Base-by-base conservation (phyloP, 148 eudicot genomes). In the Amaranthus palmeri region DNA sequence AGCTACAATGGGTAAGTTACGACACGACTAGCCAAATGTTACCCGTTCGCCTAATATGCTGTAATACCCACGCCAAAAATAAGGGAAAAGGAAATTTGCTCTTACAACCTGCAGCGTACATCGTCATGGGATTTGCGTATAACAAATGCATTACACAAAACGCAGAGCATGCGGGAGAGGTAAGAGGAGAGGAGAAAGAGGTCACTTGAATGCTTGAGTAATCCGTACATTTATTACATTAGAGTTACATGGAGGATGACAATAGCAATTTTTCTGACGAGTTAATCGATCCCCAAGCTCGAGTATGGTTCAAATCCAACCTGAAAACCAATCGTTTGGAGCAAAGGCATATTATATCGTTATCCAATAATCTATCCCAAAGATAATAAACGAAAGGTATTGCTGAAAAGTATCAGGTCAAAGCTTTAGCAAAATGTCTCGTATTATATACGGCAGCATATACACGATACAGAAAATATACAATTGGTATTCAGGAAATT, bases 251-350 rank as follows among this genome's bases (percentile, higher is more conserved):
- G 53, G 44, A 17, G 44, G 51, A 73, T 11, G 69, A 7, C n/a
- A 14, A 10, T 10, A 7, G 10, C 10, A 14, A 48, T 36, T 57
- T 54, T 69, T 61, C 61, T 17, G 55, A 61, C 41, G 36, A 60
- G n/a, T 90, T 80, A 90, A 77, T 92, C 96, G 59, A 92, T 84
- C 61, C 90, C 87, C 91, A 92, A 83, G 85, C 87, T 86, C 10
- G 96, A 86, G 75, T 83, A 92, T 15, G 96, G 90, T 79, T 90
- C 97, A 69, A 86, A 88, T 57, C 88, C 96, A 68, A 83, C 92
- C 96, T 92, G 88, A 70, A 67, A 73, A 77, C 14, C 66, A 74
- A 71, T 47, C 66, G 13, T 36, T 5, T 41, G 45, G 44, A 9
- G 60, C 40, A 49, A 50, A 73, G 57, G 70, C 49, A 78, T 18